phyloP scores from a whole-genome alignment of 1,139 yeast species.

The Suhomyces anneliseae region DNA sequence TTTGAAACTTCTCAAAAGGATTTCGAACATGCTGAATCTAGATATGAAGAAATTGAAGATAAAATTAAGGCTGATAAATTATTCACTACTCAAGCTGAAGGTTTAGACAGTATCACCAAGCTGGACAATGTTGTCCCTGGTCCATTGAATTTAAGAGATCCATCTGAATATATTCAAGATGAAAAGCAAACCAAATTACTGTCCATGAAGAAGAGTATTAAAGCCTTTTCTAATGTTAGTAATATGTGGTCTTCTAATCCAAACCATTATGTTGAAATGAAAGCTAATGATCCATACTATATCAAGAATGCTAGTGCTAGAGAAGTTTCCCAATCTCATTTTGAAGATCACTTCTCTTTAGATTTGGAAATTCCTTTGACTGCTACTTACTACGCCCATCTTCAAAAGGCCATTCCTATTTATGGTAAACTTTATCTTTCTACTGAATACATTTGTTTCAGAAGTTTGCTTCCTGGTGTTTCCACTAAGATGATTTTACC shows the following conservation, averaged over 20 bases:
- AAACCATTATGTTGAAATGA: constrained; percentile 51
- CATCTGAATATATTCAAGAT: constrained; percentile 21
- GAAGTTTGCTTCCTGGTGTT: constrained; percentile 78
- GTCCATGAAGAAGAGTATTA: constrained; percentile 28
- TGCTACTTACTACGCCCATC: constrained; percentile 71
- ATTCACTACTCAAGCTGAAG: constrained; percentile 6
- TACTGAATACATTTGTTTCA: constrained; percentile 64
- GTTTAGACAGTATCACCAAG: neutral
- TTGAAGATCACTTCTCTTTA: constrained; percentile 65
- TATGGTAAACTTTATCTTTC: constrained; percentile 85
- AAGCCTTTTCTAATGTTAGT: constrained; percentile 38
- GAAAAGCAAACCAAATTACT: constrained; percentile 17
- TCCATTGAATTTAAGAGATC: constrained; percentile 33
- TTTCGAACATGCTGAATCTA: constrained; percentile 24
- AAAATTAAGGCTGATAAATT: neutral
- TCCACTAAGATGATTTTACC: constrained; percentile 86
- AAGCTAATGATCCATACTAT: constrained; percentile 46
- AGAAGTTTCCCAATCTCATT: constrained; percentile 50
- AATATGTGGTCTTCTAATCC: constrained; percentile 66
- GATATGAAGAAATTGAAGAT: constrained; percentile 20
- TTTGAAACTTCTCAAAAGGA: constrained; percentile 33
- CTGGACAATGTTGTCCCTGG: constrained; percentile 16
- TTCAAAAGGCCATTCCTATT: constrained; percentile 69
- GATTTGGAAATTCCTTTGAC: constrained; percentile 51
- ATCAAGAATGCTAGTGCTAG: constrained; percentile 46